phyloP scores from a whole-genome alignment of 495 filamentous ascomycete genomes.

The Amniculicola lignicola region DNA sequence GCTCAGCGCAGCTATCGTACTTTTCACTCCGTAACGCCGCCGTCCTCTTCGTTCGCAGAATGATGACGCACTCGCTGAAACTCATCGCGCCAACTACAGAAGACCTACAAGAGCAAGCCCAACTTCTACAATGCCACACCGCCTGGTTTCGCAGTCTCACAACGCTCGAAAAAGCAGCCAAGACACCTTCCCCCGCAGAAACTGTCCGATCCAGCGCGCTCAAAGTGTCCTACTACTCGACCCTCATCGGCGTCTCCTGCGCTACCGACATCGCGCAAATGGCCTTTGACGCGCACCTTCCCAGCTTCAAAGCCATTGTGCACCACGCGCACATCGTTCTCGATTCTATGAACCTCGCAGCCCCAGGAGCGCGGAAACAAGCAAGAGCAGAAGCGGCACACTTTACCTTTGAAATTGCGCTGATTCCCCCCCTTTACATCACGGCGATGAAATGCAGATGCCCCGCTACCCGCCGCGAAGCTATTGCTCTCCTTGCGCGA shows the following conservation, averaged over 20 bases:
- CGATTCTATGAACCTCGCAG: neutral
- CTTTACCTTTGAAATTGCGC: constrained; percentile 16
- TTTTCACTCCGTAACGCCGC: neutral
- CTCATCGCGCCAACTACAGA: neutral
- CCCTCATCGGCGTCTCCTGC: neutral
- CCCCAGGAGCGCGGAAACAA: neutral
- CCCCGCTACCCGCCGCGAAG: constrained; percentile 18
- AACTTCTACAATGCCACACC: neutral
- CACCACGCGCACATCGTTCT: neutral
- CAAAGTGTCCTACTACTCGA: neutral
- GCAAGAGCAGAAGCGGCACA: neutral
- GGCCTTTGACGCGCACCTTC: neutral
- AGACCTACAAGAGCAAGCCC: neutral
- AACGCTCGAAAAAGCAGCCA: neutral
- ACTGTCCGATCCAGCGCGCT: neutral
- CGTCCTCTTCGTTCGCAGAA: neutral
- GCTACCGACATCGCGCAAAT: neutral
- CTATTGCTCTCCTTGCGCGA: constrained; percentile 7
- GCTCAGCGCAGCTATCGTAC: neutral
- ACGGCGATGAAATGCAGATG: constrained; percentile 12
- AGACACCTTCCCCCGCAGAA: neutral
- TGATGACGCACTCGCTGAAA: neutral
- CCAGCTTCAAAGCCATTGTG: neutral
- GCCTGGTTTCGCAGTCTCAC: neutral
- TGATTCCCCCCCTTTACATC: constrained; percentile 15